Evolutionary conservation across 495 filamentous ascomycete genomes (phyloP).

Genomic region (Aspergillus steynii): DNA sequence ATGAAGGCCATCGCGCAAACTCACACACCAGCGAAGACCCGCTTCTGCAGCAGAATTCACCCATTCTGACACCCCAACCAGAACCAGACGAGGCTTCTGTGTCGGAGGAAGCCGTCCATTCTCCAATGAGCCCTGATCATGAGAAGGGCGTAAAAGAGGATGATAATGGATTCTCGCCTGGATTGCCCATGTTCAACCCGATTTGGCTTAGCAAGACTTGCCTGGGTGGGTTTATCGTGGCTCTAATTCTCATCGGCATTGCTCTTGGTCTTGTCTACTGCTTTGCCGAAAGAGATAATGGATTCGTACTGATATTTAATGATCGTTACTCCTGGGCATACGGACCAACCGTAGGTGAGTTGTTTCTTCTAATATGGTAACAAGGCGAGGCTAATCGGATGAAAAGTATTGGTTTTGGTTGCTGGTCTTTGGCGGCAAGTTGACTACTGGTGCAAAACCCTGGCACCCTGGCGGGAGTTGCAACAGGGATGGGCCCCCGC

Average conservation of each 20-base stretch:
- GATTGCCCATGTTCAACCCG: not conserved
- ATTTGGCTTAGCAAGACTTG: not conserved
- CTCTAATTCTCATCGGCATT: not conserved
- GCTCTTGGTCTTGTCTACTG: not conserved
- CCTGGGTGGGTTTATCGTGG: not conserved
- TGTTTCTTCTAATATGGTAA: not conserved
- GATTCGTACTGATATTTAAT: not conserved
- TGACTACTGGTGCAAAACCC: constrained; percentile 5
- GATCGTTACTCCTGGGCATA: constrained; percentile 1
- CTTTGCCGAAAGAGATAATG: not conserved
- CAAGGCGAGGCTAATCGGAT: not conserved
- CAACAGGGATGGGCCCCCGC: not conserved
- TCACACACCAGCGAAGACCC: not conserved
- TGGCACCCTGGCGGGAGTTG: constrained; percentile 1
- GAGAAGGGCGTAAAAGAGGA: not conserved
- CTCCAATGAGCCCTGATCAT: not conserved
- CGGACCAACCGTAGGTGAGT: not conserved
- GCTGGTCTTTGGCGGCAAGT: constrained; percentile 7
- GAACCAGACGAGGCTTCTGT: not conserved
- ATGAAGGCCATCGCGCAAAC: not conserved
- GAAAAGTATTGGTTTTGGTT: not conserved
- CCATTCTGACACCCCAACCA: not conserved
- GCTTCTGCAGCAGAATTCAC: not conserved
- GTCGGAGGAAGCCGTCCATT: not conserved
- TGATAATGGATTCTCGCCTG: not conserved